A percentile compares a stretch with the other conserved stretches of the same genome.
Conservation (phyloP, 2,329 filamentous ascomycete genomes). For the Alternaria triticimaculans region DNA sequence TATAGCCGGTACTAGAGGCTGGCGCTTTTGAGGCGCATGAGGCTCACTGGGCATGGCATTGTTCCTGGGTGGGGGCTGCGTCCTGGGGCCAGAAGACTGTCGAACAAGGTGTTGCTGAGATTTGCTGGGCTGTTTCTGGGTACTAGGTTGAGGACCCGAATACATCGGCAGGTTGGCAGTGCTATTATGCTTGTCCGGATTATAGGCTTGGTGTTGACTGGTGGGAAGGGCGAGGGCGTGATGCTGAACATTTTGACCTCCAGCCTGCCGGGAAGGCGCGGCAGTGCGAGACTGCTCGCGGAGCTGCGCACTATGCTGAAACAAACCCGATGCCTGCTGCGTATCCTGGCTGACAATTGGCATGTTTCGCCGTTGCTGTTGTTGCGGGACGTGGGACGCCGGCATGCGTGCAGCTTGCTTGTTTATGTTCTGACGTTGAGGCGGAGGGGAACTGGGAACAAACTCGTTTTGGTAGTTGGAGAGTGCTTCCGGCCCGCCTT, state of each 20-base stretch:
- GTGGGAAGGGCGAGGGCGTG: background rate
- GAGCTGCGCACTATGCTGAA: slow-evolving; percentile 20
- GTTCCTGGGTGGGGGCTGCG: background rate
- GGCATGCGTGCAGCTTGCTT: slow-evolving; percentile 1
- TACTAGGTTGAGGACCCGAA: background rate
- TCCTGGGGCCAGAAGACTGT: background rate
- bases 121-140: background rate
- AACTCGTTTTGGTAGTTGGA: slow-evolving; percentile 12
- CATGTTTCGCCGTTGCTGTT: slow-evolving; percentile 3
- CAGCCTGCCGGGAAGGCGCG: slow-evolving; percentile 4
- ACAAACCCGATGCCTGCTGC: slow-evolving; percentile 11
- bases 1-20: slow-evolving; percentile 4
- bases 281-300: slow-evolving; percentile 27
- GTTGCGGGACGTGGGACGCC: slow-evolving; percentile 13
- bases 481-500: slow-evolving; percentile 12
- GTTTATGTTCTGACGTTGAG: slow-evolving; percentile 14
- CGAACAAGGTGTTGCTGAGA: slow-evolving; percentile 4
- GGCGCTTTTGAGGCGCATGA: background rate
- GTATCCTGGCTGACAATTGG: background rate
- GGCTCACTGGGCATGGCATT: slow-evolving; percentile 5
- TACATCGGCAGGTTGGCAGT: background rate
- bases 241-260: slow-evolving; percentile 1
- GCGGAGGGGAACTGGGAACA: slow-evolving; percentile 11
- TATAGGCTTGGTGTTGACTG: slow-evolving; percentile 20
- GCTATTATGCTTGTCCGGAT: slow-evolving; percentile 8